Evolutionary conservation across 2,329 filamentous ascomycete species (phyloP).

Genomic region (Sarocladium kiliense): DNA sequence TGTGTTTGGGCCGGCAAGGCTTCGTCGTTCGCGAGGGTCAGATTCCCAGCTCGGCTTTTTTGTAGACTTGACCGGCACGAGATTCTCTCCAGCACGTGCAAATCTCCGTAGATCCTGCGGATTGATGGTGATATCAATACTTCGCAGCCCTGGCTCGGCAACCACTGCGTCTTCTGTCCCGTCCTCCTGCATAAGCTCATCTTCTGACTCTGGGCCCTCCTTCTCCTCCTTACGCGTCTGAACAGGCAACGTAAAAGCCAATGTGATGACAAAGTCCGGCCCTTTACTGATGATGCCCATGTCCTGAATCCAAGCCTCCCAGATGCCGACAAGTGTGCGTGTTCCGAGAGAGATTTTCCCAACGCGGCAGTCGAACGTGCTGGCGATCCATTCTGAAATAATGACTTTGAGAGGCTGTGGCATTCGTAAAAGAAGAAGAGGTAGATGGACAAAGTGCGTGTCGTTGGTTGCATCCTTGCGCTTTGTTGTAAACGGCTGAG

Average conservation of each 20-base stretch:
- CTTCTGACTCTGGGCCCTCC: conserved; percentile 11
- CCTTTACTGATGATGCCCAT: conserved; percentile 29
- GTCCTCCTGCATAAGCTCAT: conserved; percentile 15
- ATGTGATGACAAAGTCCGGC: conserved; percentile 42
- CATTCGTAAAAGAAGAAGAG: conserved; percentile 51
- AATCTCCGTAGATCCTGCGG: conserved; percentile 43
- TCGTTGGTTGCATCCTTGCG: conserved; percentile 11
- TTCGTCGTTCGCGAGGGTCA: conserved; percentile 34
- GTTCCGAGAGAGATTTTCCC: conserved; percentile 45
- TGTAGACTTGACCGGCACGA: conserved; percentile 9
- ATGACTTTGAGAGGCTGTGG: conserved; percentile 45
- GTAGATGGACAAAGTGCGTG: conserved; percentile 39
- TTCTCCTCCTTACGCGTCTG: conserved; percentile 13
- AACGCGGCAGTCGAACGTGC: conserved; percentile 52
- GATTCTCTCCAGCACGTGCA: conserved; percentile 30
- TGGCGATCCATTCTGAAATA: conserved; percentile 45
- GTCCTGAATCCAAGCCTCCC: conserved; percentile 46
- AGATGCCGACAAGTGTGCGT: conserved; percentile 40
- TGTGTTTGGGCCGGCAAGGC: conserved; percentile 38
- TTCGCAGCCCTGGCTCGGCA: conserved; percentile 24
- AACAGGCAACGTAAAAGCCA: conserved; percentile 43
- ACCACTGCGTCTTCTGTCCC: conserved; percentile 12
- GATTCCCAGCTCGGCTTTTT: conserved; percentile 20
- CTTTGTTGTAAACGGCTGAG: conserved; percentile 2
- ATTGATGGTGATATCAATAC: conserved; percentile 48